Evolutionary conservation across 805 yeast genomes (phyloP).

Genomic region (Candida maltosa): DNA sequence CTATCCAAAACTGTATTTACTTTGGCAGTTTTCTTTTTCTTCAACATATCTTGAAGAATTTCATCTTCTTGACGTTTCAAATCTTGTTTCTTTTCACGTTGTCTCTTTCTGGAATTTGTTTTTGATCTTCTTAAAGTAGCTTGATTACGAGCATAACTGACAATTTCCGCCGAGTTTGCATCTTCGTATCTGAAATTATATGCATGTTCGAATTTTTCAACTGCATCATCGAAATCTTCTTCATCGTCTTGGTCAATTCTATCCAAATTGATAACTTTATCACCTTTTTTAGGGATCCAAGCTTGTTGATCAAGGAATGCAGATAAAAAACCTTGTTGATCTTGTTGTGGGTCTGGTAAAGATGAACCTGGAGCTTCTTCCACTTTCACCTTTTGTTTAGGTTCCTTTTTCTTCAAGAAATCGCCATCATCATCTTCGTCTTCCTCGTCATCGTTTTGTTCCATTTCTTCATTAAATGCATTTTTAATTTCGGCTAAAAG

Average conservation of each 20-base stretch:
- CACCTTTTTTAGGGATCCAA: conserved; percentile 79
- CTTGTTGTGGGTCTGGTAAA: conserved; percentile 57
- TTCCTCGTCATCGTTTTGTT: conserved; percentile 41
- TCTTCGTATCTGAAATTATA: conserved; percentile 95
- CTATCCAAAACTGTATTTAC: conserved; percentile 75
- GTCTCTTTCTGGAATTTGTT: conserved; percentile 71
- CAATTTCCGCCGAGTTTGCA: conserved; percentile 84
- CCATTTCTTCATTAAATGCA: conserved; percentile 50
- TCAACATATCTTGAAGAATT: conserved; percentile 57
- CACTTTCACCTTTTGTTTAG: conserved; percentile 13
- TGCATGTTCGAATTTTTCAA: conserved; percentile 85
- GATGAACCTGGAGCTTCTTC: conserved; percentile 15
- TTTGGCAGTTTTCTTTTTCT: conserved; percentile 72
- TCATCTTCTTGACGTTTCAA: conserved; percentile 48
- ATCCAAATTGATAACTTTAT: conserved; percentile 52
- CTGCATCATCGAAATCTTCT: conserved; percentile 88
- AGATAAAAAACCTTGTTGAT: conserved; percentile 67
- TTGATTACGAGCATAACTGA: conserved; percentile 91
- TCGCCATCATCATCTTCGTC: conserved; percentile 35
- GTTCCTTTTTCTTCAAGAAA: conserved; percentile 57
- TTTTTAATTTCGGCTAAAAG: conserved; percentile 75
- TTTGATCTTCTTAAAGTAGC: conserved; percentile 85
- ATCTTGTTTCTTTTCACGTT: conserved; percentile 69
- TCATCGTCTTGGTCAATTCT: conserved; percentile 57
- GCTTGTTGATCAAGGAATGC: conserved; percentile 76